Evolutionary conservation across 2,329 filamentous ascomycete species (phyloP).

Genomic region (Fusarium tanahbumbuense): DNA sequence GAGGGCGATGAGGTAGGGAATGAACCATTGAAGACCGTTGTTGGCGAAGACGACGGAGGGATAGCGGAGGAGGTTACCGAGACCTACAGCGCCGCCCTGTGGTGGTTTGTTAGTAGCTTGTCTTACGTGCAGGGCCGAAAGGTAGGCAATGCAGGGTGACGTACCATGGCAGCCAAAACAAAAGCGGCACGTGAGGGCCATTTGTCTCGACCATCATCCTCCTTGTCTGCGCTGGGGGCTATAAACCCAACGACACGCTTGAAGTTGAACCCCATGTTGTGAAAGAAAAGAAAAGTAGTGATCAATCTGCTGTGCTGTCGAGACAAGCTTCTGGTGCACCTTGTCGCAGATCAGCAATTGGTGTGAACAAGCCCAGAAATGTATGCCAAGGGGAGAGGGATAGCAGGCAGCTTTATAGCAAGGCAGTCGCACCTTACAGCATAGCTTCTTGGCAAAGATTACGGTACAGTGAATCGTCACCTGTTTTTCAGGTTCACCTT

Average conservation of each 20-base stretch:
- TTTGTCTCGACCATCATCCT: not conserved
- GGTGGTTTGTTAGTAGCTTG: not conserved
- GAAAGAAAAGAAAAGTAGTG: not conserved
- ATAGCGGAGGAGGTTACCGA: slow-evolving; percentile 7
- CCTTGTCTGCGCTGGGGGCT: not conserved
- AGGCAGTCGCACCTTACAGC: not conserved
- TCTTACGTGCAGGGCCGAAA: not conserved
- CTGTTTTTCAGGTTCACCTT: not conserved
- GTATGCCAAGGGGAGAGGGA: not conserved
- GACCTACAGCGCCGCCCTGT: slow-evolving; percentile 8
- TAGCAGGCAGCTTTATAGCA: not conserved
- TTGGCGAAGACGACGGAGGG: slow-evolving; percentile 16
- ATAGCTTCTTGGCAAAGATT: not conserved
- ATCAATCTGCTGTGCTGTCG: not conserved
- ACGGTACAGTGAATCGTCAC: not conserved
- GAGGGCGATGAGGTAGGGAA: slow-evolving; percentile 13
- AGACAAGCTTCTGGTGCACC: not conserved
- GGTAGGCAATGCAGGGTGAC: not conserved
- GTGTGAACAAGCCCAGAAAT: not conserved
- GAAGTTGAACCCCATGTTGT: not conserved
- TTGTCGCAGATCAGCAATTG: not conserved
- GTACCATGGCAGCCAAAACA: not conserved
- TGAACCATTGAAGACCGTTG: slow-evolving; percentile 14
- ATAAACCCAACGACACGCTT: not conserved
- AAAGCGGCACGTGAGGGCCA: not conserved